Evolutionary conservation across 2,329 filamentous ascomycete genomes (phyloP), one percentile per base, ranked within the genome.

Genomic region (Arthrinium phaeospermum): DNA sequence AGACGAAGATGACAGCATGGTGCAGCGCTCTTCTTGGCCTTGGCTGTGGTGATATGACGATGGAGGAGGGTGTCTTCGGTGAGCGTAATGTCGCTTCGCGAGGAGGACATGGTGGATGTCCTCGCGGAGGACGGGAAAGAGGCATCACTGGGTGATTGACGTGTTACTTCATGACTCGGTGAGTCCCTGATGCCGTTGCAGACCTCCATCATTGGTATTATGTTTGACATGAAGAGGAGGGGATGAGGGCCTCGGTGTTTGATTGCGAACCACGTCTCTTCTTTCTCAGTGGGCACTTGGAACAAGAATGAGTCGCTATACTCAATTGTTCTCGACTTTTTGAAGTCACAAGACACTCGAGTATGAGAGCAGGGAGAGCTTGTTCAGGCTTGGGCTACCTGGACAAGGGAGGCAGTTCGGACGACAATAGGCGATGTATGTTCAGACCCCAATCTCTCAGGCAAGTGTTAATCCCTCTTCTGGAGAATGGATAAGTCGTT

Each of bases 11-110:
- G n/a, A n/a, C n/a, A n/a, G n/a, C n/a, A n/a, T 10, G 1, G 22
- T 13, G 16, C 8, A 2, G 14, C 7, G 37, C 10, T 10, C 37
- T 10, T 67, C 8, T 4, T 22, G 10, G 13, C 27, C 13, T n/a
- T n/a, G n/a, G n/a, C n/a, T 13, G 41, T 1, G 6, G 24, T 22
- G 19, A 3, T 24, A 34, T 8, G 34, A 7, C 53, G 22, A 27
- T 4, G 14, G 30, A 3, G 14, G 51, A 34, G 57, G n/a, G 19
- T 12, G 19, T 64, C 19, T 22, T 71, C 70, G 2, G 27, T 51
- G 57, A 68, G 49, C 67, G 64, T 71, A 24, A 41, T 46, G 16
- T 71, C 49, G 37, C 70, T 68, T 7, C 22, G 30, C 5, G 67
- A 27, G n/a, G 68, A 49, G 13, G 71, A 53, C 13, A 45, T 72